Conservation (phyloP, 139 green algal species). For the Spirogloea muscicola region DNA sequence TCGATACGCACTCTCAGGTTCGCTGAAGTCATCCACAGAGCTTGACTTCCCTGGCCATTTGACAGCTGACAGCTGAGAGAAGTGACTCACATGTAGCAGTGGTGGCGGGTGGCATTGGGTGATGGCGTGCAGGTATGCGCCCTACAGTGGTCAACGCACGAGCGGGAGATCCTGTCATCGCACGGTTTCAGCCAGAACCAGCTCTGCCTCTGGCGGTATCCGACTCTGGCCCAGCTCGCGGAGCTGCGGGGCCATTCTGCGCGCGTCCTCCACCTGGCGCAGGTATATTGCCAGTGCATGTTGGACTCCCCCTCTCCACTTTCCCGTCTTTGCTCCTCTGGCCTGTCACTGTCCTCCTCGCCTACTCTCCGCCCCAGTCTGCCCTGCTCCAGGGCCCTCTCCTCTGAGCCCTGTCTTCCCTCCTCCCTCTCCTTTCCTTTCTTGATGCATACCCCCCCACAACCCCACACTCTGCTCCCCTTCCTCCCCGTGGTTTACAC, state of each 20-base stretch:
- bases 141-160: conserved; percentile 74
- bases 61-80: not conserved
- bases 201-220: conserved; percentile 87
- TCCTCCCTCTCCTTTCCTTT: no score
- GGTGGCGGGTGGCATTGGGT: not conserved
- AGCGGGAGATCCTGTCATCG: conserved; percentile 73
- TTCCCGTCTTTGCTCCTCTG: no score
- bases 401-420: no score
- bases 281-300: not conserved
- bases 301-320: no score
- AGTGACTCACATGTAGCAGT: not conserved
- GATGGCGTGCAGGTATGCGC: conserved; percentile 79
- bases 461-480: not conserved
- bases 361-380: not conserved
- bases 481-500: not conserved
- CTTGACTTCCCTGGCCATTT: not conserved
- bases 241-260: not conserved
- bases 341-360: not conserved
- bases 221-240: conserved; percentile 8
- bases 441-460: not conserved
- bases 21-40: not conserved
- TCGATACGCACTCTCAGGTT: conserved; percentile 74
- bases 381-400: not conserved
- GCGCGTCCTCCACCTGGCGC: not conserved
- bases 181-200: conserved; percentile 82